Evolutionary conservation across 1,284 basidiomycete genomes (phyloP).

Genomic region (Xerocomus cyaneibrunnescens): DNA sequence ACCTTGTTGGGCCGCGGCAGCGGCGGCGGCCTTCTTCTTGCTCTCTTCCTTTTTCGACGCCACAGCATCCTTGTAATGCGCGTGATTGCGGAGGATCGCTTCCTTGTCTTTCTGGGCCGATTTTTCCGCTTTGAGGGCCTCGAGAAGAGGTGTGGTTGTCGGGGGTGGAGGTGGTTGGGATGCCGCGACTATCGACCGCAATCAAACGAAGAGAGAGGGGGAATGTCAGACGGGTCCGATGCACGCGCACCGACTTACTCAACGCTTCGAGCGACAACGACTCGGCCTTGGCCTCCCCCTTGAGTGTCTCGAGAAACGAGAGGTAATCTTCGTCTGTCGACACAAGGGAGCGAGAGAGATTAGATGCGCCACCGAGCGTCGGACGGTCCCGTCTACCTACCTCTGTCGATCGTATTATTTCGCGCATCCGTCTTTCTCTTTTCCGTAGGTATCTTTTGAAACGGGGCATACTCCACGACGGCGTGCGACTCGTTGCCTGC

Average conservation of each 20-base stretch:
- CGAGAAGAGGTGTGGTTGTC: constrained; percentile 84
- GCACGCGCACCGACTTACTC: constrained; percentile 45
- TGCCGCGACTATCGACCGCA: constrained; percentile 50
- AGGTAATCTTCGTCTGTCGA: constrained; percentile 73
- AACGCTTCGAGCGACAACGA: constrained; percentile 61
- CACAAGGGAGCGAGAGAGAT: not conserved
- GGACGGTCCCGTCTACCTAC: constrained; percentile 10
- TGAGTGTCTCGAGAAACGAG: constrained; percentile 73
- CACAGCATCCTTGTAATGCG: constrained; percentile 59
- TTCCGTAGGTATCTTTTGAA: constrained; percentile 79
- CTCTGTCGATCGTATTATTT: constrained; percentile 34
- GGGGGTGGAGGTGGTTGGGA: constrained; percentile 57
- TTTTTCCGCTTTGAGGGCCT: constrained; percentile 83
- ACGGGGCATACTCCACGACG: constrained; percentile 92
- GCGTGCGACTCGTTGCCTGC: constrained; percentile 85
- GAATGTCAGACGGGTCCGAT: not conserved
- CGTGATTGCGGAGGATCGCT: constrained; percentile 63
- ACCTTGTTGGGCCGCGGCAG: not conserved
- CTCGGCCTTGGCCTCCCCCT: constrained; percentile 52
- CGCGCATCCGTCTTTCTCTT: constrained; percentile 62
- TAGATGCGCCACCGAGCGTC: too few species aligned
- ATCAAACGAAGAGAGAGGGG: not conserved
- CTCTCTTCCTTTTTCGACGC: constrained; percentile 48
- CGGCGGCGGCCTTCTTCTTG: constrained; percentile 46
- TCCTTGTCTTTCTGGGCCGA: constrained; percentile 70